Base-by-base conservation (phyloP, 441 rosid genomes). In the Melastoma candidum region DNA sequence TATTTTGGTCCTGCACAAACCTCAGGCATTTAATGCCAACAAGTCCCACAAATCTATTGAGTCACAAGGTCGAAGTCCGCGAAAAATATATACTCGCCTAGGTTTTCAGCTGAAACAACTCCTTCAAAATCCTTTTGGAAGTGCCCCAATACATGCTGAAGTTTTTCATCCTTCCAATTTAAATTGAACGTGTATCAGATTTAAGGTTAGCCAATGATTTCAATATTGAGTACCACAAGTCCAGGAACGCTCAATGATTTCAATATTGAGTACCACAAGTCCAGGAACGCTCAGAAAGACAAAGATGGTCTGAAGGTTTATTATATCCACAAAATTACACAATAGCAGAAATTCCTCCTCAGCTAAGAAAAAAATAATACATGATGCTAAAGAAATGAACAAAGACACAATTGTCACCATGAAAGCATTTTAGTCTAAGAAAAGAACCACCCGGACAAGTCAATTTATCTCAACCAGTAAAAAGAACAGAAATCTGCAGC, bases 61-160 rank as follows among this genome's bases (percentile, higher is more conserved):
- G 60, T 57, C 41, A 67, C 65, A 57, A 60, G 61, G 57, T 66
- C 51, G 61, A 65, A 63, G 57, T 32, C 53, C 60, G 46, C 55
- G 61, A 25, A 73, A 71, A 9, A 60, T 17, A 17, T 17, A 66
- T 58, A 71, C 79, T 68, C 73, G 81, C 93, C 93, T 59, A 84
- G 73, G 70, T 79, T 81, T 68, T 81, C 93, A 49, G 82, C 81
- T 12, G 84, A 77, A 57, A 79, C 83, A 59, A 79, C 86, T 56
- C 88, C 93, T 76, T 84, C 88, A 46, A 84, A 84, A 70, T 84
- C 93, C 63, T 79, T 84, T 57, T 82, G 85, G 39, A 84, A 79
- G 66, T 84, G 93, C 49, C 93, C 88, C 51, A 84, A 72, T 54
- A 81, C 82, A 67, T 79, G 66, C 53, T 79, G 84, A 74, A 84